Evolutionary conservation across 2,329 filamentous ascomycete species (phyloP), one percentile per base, ranked within the genome.

Genomic region (Pestalotiopsis sp.): DNA sequence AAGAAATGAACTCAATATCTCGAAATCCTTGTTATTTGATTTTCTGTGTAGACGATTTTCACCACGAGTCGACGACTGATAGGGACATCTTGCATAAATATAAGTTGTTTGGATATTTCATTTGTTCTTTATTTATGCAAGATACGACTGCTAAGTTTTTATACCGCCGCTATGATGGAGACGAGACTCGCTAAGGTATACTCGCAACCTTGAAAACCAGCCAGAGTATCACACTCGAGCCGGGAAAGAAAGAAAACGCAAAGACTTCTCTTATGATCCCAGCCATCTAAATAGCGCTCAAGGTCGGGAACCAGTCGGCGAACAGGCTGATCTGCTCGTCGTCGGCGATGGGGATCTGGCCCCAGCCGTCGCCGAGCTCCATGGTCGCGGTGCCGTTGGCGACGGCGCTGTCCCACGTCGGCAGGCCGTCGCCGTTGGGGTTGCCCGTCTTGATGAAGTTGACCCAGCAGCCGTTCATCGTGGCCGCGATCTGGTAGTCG

Each of bases 401-500:
- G 24, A 39, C 59, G 57, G 67, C 66, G 22, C 35, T 58, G 44
- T 68, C 67, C 69, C 67, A 71, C 62, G 68, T 66, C 5, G 56
- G 30, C 14, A 71, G 59, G 26, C 67, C 59, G 0, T 62, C 68
- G 30, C 58, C 44, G 59, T 70, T 70, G 44, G 69, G 69, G 57
- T 70, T 20, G 13, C 67, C 67, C 4, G 59, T 64, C 20, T 52
- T 62, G 48, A 69, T 69, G 22, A 70, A 70, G 62, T 70, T 70
- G 13, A 60, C 55, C 69, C 69, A 70, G 65, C 67, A 70, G 9
- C 69, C 61, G 11, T 70, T 67, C 64, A 76, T 76, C 35, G 59
- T 68, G 7, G 65, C 35, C 44, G 74, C 71, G 56, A 79, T 73
- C 13, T 63, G 67, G 66, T 74, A 77, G 63, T 78, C 76, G 3